Percentiles rank a stretch among this genome's conserved stretches.
Conservation (phyloP, 148 eudicot species). For the Spergularia bocconei region DNA sequence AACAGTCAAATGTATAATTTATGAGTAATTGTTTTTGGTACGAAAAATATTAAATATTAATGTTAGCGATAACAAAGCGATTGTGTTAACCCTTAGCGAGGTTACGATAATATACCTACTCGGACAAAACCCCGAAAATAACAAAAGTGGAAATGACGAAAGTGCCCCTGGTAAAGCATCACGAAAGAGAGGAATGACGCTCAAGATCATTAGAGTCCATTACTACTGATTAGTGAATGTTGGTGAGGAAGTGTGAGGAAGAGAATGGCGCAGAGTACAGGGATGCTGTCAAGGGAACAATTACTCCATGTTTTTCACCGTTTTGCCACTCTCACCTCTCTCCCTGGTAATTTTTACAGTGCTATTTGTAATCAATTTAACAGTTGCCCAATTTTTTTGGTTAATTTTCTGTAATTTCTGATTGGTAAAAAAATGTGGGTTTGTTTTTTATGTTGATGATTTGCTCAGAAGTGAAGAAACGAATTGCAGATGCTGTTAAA, state of each 20-base stretch:
- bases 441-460: background rate
- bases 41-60: too few relatives aligned
- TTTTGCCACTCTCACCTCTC: conserved; percentile 66
- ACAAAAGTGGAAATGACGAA: too few relatives aligned
- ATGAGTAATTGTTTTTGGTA: too few relatives aligned
- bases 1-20: too few relatives aligned
- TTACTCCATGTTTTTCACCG: conserved; percentile 65
- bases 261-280: conserved; percentile 41
- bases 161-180: too few relatives aligned
- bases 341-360: conserved; percentile 40
- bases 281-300: conserved; percentile 70
- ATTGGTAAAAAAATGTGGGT: background rate
- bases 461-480: conserved; percentile 22
- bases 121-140: too few relatives aligned
- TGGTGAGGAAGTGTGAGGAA: background rate
- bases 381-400: background rate
- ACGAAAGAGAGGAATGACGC: too few relatives aligned
- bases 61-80: too few relatives aligned
- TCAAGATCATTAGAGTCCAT: too few relatives aligned
- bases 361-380: background rate
- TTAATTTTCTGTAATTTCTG: background rate
- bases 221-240: too few relatives aligned
- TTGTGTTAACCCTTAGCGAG: too few relatives aligned
- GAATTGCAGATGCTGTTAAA: conserved; percentile 18
- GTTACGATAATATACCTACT: too few relatives aligned